Conservation (phyloP, 768 basidiomycete genomes). For the Pleurotus cornucopiae region DNA sequence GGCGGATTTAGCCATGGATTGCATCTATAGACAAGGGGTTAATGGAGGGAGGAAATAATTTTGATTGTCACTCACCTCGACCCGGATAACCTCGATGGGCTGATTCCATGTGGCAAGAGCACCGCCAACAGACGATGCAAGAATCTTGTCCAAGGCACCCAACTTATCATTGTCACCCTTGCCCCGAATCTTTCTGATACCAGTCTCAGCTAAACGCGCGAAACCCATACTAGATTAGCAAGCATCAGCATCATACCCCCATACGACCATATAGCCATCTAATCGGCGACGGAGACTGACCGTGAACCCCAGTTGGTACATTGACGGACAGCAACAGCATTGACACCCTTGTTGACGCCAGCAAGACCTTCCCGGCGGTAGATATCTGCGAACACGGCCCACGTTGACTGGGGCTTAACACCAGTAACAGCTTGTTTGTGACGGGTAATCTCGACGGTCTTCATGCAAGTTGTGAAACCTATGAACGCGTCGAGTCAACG, state of each 20-base stretch:
- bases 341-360: constrained; percentile 99
- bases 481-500: constrained; percentile 5
- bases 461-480: constrained; percentile 99
- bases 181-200: constrained; percentile 74
- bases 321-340: constrained; percentile 88
- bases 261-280: background rate
- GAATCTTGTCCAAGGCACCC: constrained; percentile 79
- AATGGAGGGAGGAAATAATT: background rate
- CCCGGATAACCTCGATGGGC: constrained; percentile 95
- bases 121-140: constrained; percentile 85
- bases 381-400: constrained; percentile 93
- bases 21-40: constrained; percentile 64
- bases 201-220: constrained; percentile 83
- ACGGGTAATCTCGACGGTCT: constrained; percentile 96
- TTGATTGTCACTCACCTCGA: constrained; percentile 60
- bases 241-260: background rate
- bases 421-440: constrained; percentile 87
- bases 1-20: constrained; percentile 89
- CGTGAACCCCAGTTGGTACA: constrained; percentile 93
- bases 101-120: constrained; percentile 99
- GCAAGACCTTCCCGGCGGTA: constrained; percentile 89
- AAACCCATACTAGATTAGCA: constrained; percentile 80
- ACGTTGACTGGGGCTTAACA: constrained; percentile 85
- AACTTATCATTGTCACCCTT: constrained; percentile 74
- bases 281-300: constrained; percentile 33